Evolutionary conservation across 2,329 filamentous ascomycete species (phyloP), one percentile per base, ranked within the genome.

Genomic region (Aspergillus sp.): DNA sequence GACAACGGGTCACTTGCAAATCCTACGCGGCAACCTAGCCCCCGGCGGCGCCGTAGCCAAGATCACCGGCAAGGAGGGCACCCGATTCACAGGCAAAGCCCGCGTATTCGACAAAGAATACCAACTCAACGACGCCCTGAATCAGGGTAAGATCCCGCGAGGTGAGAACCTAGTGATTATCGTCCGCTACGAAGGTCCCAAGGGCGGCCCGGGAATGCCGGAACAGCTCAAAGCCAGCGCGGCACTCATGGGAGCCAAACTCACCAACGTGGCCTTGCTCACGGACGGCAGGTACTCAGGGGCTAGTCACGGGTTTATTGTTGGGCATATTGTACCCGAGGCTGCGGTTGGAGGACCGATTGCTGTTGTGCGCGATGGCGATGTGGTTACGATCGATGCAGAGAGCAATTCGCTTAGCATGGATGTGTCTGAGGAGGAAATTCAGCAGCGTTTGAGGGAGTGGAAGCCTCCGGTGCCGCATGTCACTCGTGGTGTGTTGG

Each of bases 41-140:
- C 91, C 91, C 1, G 86, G 83, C 9, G 91, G 91, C 30, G 87
- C 90, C 1, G 90, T 97, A 1, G 90, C 90, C 51, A 97, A 97
- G 70, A 96, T 97, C 68, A 96, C 91, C 0, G 91, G 91, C 32
- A 96, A 96, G 67, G 91, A 97, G 68, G 91, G 91, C 2, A 78
- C 90, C 5, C 75, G 72, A 10, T 97, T 97, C 69, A 84, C 78
- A 0, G 91, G 91, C 43, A 82, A 82, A 54, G 91, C 89, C 0
- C 79, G 83, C 17, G 88, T 94, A 41, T 97, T 93, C 67, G 76
- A 96, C 69, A 91, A 93, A 62, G 91, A 96, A 69, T 77, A 83
- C 57, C 78, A 84, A 57, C 82, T 96, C 41, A 83, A 94, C 65
- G 71, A 76, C 0, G 90, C 90, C 0, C 76, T 97, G 10, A 84